Conservation (phyloP, 1,139 yeast species). For the Yamadazyma membranifaciens region DNA sequence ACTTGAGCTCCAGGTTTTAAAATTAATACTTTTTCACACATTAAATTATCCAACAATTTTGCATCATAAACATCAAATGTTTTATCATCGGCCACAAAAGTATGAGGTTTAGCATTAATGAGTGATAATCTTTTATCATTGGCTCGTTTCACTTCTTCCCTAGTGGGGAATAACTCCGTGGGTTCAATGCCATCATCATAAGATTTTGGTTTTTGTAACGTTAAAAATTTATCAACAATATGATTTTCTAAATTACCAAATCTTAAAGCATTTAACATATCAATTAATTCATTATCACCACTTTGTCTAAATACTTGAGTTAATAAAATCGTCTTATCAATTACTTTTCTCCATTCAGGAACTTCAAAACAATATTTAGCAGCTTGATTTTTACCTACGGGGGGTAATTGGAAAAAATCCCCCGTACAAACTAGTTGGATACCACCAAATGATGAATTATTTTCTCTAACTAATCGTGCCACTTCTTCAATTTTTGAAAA, state of each 20-base stretch:
- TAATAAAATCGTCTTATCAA: slow-evolving; percentile 55
- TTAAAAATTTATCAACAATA: slow-evolving; percentile 43
- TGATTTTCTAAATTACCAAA: slow-evolving; percentile 55
- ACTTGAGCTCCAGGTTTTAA: slow-evolving; percentile 64
- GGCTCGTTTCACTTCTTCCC: slow-evolving; percentile 71
- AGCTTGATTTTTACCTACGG: slow-evolving; percentile 42
- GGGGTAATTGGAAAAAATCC: slow-evolving; percentile 90
- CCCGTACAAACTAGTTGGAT: slow-evolving; percentile 84
- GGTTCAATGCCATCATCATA: slow-evolving; percentile 79
- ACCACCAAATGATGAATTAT: slow-evolving; percentile 75
- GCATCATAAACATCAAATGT: slow-evolving; percentile 19
- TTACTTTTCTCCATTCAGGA: slow-evolving; percentile 52
- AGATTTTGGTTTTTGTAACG: slow-evolving; percentile 49
- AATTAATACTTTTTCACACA: slow-evolving; percentile 45
- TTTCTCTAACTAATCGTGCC: slow-evolving; percentile 55
- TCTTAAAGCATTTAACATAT: slow-evolving; percentile 74
- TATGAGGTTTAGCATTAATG: slow-evolving; percentile 35
- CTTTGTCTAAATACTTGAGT: slow-evolving; percentile 71
- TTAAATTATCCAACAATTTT: slow-evolving; percentile 40
- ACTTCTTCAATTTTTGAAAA: slow-evolving; percentile 71
- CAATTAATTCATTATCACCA: slow-evolving; percentile 64
- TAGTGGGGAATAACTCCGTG: slow-evolving; percentile 74
- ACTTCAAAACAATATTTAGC: slow-evolving; percentile 43
- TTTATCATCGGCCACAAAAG: slow-evolving; percentile 53
- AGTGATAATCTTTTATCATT: slow-evolving; percentile 52